Conservation (phyloP, 2,329 filamentous ascomycete species). For the Hirsutella rhossiliensis region DNA sequence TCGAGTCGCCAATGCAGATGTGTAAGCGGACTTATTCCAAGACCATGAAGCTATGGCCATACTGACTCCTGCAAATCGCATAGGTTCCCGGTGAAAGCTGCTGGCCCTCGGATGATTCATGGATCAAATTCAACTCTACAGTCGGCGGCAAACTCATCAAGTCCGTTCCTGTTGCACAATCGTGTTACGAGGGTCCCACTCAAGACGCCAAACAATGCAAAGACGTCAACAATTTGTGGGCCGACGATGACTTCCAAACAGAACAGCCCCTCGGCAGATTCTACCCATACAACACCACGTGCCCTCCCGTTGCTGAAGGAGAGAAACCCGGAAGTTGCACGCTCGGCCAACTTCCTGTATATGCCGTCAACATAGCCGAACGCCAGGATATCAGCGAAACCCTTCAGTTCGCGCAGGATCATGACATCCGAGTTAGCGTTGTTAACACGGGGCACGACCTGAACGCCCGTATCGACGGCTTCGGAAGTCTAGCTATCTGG, state of each 20-base stretch:
- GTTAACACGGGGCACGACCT: slow-evolving; percentile 32
- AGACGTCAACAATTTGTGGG: slow-evolving; percentile 11
- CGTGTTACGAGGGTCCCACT: slow-evolving; percentile 12
- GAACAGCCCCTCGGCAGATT: slow-evolving; percentile 12
- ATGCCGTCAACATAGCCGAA: slow-evolving; percentile 12
- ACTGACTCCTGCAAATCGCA: too few relatives aligned
- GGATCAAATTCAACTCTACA: slow-evolving; percentile 7
- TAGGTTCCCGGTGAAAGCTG: slow-evolving; percentile 10
- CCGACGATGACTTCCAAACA: slow-evolving; percentile 13
- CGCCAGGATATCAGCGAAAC: slow-evolving; percentile 20
- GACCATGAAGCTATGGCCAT: too few relatives aligned
- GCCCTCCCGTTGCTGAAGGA: slow-evolving; percentile 12
- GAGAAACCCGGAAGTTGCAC: slow-evolving; percentile 7
- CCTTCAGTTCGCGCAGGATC: slow-evolving; percentile 21
- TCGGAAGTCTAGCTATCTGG: slow-evolving; percentile 20
- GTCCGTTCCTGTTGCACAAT: slow-evolving; percentile 11
- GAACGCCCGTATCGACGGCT: slow-evolving; percentile 20
- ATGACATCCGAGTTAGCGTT: slow-evolving; percentile 26
- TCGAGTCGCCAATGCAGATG: too few relatives aligned
- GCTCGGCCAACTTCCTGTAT: slow-evolving; percentile 11
- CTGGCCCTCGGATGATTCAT: slow-evolving; percentile 9
- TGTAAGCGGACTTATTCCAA: too few relatives aligned
- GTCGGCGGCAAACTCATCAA: slow-evolving; percentile 12
- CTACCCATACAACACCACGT: slow-evolving; percentile 16
- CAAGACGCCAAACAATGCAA: slow-evolving; percentile 9